These are phyloP conservation scores for Hygrophorus pudorinus DNA, from an alignment of 768 basidiomycete species.

Conservation along the genomic window DNA sequence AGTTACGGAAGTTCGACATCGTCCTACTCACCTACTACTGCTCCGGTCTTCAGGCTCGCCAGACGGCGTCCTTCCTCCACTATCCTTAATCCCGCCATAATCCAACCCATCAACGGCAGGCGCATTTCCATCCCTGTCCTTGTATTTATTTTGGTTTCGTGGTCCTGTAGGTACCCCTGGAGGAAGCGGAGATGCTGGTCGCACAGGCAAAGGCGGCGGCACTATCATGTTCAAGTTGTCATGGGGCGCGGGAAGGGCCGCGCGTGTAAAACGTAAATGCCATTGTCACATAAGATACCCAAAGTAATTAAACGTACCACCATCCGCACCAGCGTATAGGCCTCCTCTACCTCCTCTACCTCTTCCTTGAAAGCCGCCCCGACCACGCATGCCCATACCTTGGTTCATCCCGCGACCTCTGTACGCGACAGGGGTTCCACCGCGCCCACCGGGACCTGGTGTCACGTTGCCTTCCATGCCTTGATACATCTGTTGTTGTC, in stretches of 20 bases:
- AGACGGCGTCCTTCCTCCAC: slow-evolving; percentile 45
- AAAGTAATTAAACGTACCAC: slow-evolving; percentile 21
- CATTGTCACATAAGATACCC: not conserved
- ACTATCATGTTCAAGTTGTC: slow-evolving; percentile 7
- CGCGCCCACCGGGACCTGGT: slow-evolving; percentile 32
- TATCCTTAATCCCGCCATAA: slow-evolving; percentile 55
- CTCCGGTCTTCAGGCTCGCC: slow-evolving; percentile 61
- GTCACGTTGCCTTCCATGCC: slow-evolving; percentile 43
- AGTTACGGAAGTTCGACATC: slow-evolving; percentile 2
- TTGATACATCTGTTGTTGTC: slow-evolving; percentile 60
- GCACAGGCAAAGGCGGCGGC: slow-evolving; percentile 45
- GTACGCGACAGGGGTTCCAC: slow-evolving; percentile 25
- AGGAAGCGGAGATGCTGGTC: slow-evolving; percentile 78
- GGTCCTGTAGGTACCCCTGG: slow-evolving; percentile 85
- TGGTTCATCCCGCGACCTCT: slow-evolving; percentile 26
- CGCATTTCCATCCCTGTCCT: slow-evolving; percentile 78
- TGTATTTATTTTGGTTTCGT: slow-evolving; percentile 83
- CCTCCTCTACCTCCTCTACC: slow-evolving; percentile 34
- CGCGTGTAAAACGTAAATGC: not conserved
- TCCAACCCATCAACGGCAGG: slow-evolving; percentile 85
- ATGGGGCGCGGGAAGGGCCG: too few species aligned
- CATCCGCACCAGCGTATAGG: slow-evolving; percentile 25
- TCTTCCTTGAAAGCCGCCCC: slow-evolving; percentile 27
- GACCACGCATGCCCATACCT: slow-evolving; percentile 26
- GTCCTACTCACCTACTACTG: slow-evolving; percentile 23